Evolutionary conservation across 1,284 basidiomycete species (phyloP), one percentile per base, ranked within the genome.

Genomic region (Termitomyces sp.): DNA sequence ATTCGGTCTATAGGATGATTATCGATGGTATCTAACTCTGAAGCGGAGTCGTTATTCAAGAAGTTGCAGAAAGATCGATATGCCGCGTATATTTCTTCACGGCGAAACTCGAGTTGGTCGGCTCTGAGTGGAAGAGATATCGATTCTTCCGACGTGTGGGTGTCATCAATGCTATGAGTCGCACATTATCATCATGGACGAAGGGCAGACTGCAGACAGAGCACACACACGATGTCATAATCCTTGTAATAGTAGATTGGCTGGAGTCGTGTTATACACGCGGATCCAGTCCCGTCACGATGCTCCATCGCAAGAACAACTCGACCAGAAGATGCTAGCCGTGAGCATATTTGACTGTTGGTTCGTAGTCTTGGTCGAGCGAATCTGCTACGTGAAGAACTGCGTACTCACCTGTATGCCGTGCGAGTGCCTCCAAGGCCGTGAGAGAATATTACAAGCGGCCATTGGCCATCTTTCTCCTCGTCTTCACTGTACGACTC

Each of bases 251-350:
- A 88, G 9, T 73, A 59, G 24, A 76, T 53, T 3, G 67, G 61
- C 2, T 63, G 64, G 52, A 67, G 47, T 60, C 74, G 64, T 21
- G 60, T 72, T 57, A 66, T 69, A 66, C 63, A 78, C 60, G 68
- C 66, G 1, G 83, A 81, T 0, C 77, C 84, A 1, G 84, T 85
- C 0, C 90, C 90, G 67, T 93, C 90, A 15, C 82, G 76, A 65
- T 92, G 90, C 64, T 92, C 88, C 40, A 92, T 68, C 2, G 87
- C 84, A 31, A 91, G 73, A 1, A 93, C 89, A 13, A 92, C 81
- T 59, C 80, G 83, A 3, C 91, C 91, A 46, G 84, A 77, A 2
- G 86, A 80, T 2, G 90, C 91, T 26, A 93, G 70, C 12, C 79
- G 76, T 2, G 77, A 73, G 63, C 88, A 92, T 56, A 85, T 69